phyloP scores from a whole-genome alignment of 306 rosid species.

The Vigna mungo region DNA sequence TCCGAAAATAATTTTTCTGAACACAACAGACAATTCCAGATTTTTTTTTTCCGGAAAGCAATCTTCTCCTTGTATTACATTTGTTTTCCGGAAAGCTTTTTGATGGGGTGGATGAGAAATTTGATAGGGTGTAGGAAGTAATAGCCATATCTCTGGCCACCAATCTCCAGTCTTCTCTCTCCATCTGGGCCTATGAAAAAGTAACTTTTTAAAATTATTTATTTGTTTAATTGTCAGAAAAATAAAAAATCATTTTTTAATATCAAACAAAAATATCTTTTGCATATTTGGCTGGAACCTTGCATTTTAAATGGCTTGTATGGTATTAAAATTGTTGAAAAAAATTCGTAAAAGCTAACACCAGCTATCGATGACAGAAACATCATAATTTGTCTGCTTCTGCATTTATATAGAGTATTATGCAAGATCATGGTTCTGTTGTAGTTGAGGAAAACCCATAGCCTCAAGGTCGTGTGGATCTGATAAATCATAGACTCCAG shows the following conservation, averaged over 20 bases:
- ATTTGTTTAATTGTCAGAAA: neutral
- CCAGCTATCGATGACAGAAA: neutral
- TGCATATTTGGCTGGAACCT: slow-evolving; percentile 1
- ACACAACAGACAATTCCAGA: too few species aligned
- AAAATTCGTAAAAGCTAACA: neutral
- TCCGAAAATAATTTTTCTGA: too few species aligned
- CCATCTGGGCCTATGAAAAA: neutral
- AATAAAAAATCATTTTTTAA: neutral
- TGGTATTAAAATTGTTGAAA: neutral
- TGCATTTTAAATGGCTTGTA: slow-evolving; percentile 40
- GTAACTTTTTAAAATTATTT: neutral
- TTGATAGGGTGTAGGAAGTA: too few species aligned
- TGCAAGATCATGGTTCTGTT: too few species aligned
- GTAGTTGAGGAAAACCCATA: neutral
- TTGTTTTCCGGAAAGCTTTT: too few species aligned
- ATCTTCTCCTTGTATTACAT: too few species aligned
- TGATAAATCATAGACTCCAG: neutral
- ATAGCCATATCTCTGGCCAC: too few species aligned
- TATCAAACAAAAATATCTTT: neutral
- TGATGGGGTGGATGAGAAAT: too few species aligned
- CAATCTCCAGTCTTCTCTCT: neutral
- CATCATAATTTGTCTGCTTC: neutral
- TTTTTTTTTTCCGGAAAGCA: too few species aligned
- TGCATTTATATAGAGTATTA: neutral
- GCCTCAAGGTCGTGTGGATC: slow-evolving; percentile 20